A percentile compares a stretch with the other conserved stretches of the same genome.
phyloP scores from a whole-genome alignment of 176 grass and related monocot species.

The Phoenix dactylifera region DNA sequence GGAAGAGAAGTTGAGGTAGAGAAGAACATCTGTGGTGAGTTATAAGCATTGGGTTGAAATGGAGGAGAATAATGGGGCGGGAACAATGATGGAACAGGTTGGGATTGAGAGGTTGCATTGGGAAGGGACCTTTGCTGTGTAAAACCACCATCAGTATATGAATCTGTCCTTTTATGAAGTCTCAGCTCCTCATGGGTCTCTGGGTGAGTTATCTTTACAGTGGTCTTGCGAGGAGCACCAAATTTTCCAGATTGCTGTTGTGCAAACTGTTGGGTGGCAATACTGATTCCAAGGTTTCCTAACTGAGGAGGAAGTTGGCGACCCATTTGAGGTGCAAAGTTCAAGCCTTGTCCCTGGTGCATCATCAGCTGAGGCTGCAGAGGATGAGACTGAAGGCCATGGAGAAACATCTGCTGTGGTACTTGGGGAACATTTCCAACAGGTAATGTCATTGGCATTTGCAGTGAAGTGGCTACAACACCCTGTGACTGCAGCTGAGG shows the following conservation, averaged over 20 bases:
- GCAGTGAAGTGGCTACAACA: slow-evolving; percentile 48
- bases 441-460: slow-evolving; percentile 61
- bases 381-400: slow-evolving; percentile 43
- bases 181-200: slow-evolving; percentile 84
- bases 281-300: slow-evolving; percentile 36
- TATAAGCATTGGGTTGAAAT: slow-evolving; percentile 32
- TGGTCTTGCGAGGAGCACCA: slow-evolving; percentile 35
- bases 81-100: slow-evolving; percentile 27
- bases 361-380: slow-evolving; percentile 58
- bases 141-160: slow-evolving; percentile 13
- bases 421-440: slow-evolving; percentile 49
- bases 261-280: slow-evolving; percentile 30
- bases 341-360: slow-evolving; percentile 65
- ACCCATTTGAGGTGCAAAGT: slow-evolving; percentile 33
- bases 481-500: slow-evolving; percentile 49
- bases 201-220: slow-evolving; percentile 77
- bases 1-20: slow-evolving; percentile 24
- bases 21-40: slow-evolving; percentile 47
- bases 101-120: slow-evolving; percentile 30
- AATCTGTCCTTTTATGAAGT: slow-evolving; percentile 36
- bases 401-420: slow-evolving; percentile 44
- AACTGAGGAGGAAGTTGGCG: slow-evolving; percentile 45
- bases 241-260: slow-evolving; percentile 45
- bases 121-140: slow-evolving; percentile 38
- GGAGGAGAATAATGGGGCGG: slow-evolving; percentile 27